Conservation (phyloP, 2,329 filamentous ascomycete genomes). For the Penicillium concentricum region DNA sequence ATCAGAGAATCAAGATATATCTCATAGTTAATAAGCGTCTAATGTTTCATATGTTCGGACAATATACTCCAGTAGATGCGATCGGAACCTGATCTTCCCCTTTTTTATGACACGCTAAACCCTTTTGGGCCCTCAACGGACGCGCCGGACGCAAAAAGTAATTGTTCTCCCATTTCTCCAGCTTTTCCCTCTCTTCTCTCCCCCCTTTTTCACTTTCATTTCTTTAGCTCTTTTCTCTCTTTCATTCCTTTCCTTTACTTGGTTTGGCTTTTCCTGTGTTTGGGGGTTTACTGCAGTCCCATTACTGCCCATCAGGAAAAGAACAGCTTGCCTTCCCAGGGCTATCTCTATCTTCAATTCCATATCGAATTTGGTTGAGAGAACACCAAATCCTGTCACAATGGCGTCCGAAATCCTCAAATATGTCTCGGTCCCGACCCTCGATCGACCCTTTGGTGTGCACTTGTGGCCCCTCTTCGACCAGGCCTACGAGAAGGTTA, state of each 20-base stretch:
- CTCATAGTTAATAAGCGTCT: neutral
- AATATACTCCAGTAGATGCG: neutral
- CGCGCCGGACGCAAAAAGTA: conserved; percentile 28
- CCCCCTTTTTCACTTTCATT: conserved; percentile 35
- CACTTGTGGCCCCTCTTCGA: conserved; percentile 93
- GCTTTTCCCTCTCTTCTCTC: conserved; percentile 67
- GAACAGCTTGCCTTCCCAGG: neutral
- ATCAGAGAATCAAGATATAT: neutral
- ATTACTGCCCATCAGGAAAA: conserved; percentile 2
- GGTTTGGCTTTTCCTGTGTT: conserved; percentile 44
- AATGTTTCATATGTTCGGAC: neutral
- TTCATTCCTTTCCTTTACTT: conserved; percentile 42
- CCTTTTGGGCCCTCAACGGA: conserved; percentile 26
- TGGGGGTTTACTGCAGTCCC: neutral
- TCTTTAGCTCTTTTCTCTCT: conserved; percentile 47
- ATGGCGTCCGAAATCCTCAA: conserved; percentile 53
- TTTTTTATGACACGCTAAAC: conserved; percentile 32
- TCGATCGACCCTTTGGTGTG: conserved; percentile 90
- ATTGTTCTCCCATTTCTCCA: conserved; percentile 16
- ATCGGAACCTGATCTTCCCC: conserved; percentile 24
- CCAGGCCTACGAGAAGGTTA: conserved; percentile 73
- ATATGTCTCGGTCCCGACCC: conserved; percentile 66
- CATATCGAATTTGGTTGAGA: conserved; percentile 1
- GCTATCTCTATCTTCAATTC: neutral
- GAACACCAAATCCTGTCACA: conserved; percentile 21